phyloP scores from a whole-genome alignment of 192 early-diverging fungal species.

The Entomortierella lignicola region DNA sequence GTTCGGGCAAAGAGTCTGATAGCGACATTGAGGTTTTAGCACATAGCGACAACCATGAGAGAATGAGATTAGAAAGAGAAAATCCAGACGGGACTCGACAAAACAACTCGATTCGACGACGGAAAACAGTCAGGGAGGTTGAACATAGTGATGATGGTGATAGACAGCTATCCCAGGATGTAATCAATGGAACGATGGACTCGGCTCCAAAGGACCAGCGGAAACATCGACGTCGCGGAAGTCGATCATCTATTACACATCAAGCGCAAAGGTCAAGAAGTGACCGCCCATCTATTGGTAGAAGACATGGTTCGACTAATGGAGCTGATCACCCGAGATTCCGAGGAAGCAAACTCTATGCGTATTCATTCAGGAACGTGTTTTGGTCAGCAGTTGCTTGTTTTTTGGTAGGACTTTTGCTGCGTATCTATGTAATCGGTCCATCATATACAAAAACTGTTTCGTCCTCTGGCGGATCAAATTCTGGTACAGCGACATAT shows the following conservation, averaged over 20 bases:
- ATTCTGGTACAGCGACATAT: slow-evolving; percentile 11
- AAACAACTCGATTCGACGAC: slow-evolving; percentile 14
- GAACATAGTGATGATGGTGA: not conserved
- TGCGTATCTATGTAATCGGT: slow-evolving; percentile 46
- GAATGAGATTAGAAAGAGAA: not conserved
- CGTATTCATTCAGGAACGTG: slow-evolving; percentile 42
- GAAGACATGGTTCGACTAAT: slow-evolving; percentile 32
- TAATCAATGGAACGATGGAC: not conserved
- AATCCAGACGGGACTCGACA: slow-evolving; percentile 3
- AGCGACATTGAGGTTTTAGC: not conserved
- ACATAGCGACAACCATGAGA: not conserved
- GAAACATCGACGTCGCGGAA: slow-evolving; percentile 8
- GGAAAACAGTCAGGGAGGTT: not conserved
- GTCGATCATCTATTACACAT: slow-evolving; percentile 5
- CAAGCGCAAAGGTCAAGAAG: not conserved
- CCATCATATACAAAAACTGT: slow-evolving; percentile 42
- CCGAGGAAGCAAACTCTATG: slow-evolving; percentile 32
- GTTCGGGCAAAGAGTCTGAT: not conserved
- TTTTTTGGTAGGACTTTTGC: slow-evolving; percentile 31
- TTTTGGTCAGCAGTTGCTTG: slow-evolving; percentile 35
- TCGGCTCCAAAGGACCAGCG: not conserved
- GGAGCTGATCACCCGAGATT: slow-evolving; percentile 51
- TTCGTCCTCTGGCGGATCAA: not conserved
- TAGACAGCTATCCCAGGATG: not conserved
- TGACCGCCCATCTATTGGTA: not conserved